Conservation (phyloP, 2,329 filamentous ascomycete species). For the Hymenoscyphus albidus region DNA sequence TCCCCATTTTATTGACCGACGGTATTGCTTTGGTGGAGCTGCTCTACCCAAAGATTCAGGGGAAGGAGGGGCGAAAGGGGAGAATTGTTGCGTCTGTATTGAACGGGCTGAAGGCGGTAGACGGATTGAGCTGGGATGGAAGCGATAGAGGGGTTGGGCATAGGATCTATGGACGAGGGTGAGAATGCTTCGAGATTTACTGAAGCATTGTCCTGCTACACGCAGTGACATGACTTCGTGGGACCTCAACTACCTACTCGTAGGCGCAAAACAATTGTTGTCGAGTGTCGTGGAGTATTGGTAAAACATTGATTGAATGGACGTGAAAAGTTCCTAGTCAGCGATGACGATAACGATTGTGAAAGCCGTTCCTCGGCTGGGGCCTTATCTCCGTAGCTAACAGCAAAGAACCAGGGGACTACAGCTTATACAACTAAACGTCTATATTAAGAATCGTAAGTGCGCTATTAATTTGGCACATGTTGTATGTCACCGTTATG, state of each 20-base stretch:
- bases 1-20: constrained; percentile 68
- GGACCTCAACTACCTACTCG: background rate
- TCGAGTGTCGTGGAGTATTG: background rate
- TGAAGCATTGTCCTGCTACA: constrained; percentile 24
- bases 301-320: background rate
- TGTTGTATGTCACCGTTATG: too few species aligned
- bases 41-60: constrained; percentile 75
- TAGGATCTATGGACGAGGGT: background rate
- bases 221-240: constrained; percentile 31
- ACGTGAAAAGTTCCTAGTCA: background rate
- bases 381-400: background rate
- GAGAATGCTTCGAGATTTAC: background rate
- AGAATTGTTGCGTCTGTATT: constrained; percentile 44
- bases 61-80: constrained; percentile 70
- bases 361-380: background rate
- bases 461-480: too few species aligned
- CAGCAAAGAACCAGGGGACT: background rate
- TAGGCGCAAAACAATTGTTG: background rate
- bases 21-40: constrained; percentile 65
- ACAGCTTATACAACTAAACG: too few species aligned
- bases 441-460: too few species aligned
- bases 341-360: background rate
- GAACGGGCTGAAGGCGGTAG: constrained; percentile 18
- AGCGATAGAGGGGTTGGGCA: background rate
- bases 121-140: constrained; percentile 10